Evolutionary conservation across 106 monocot species (phyloP).

Genomic region (Apostasia shenzhenica): DNA sequence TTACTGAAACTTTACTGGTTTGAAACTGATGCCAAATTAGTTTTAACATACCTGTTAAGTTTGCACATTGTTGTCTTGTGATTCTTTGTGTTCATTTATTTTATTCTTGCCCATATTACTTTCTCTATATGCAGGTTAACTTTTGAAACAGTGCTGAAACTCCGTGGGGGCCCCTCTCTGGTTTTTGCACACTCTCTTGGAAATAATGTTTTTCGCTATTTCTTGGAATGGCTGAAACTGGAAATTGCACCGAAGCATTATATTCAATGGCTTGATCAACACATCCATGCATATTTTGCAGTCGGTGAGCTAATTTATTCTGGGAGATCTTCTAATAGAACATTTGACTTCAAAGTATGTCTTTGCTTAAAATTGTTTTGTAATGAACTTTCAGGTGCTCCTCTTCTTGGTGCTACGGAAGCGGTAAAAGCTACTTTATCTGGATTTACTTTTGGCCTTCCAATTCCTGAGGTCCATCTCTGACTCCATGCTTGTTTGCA

Average conservation of each 20-base stretch:
- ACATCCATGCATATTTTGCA: conserved; percentile 98
- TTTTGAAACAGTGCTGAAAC: conserved; percentile 86
- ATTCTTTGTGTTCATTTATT: too few relatives aligned
- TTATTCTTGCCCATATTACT: background rate
- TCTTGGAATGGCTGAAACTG: conserved; percentile 95
- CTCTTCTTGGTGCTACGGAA: conserved; percentile 91
- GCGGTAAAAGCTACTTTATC: conserved; percentile 68
- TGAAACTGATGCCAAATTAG: background rate
- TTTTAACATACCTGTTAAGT: background rate
- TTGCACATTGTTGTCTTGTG: background rate
- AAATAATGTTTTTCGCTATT: conserved; percentile 98
- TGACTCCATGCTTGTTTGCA: conserved; percentile 4
- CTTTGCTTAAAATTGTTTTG: conserved; percentile 3
- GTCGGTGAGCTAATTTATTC: conserved; percentile 50
- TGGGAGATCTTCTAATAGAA: conserved; percentile 2
- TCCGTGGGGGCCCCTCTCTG: conserved; percentile 86
- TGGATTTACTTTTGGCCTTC: conserved; percentile 93
- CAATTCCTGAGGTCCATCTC: conserved; percentile 75
- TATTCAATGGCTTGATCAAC: conserved; percentile 92
- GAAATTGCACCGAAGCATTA: conserved; percentile 97
- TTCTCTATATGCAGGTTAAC: conserved; percentile 53
- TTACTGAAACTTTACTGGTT: background rate
- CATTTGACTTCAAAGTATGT: background rate
- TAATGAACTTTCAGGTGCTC: conserved; percentile 49
- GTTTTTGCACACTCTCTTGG: conserved; percentile 98